Evolutionary conservation across 2,329 filamentous ascomycete species (phyloP), one percentile per base, ranked within the genome.

Genomic region (Botryotinia narcissicola): DNA sequence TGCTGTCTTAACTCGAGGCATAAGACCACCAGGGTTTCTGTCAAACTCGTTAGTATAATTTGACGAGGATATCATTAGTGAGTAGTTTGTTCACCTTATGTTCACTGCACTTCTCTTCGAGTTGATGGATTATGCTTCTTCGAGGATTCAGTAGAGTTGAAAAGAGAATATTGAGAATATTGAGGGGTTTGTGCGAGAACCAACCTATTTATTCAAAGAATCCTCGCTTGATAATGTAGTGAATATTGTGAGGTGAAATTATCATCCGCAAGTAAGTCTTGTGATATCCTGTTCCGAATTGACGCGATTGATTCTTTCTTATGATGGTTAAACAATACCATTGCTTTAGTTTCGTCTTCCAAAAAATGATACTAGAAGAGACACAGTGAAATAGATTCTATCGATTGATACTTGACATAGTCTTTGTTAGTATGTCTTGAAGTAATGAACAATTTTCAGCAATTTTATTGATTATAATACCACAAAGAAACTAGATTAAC

Each of bases 391-490:
- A 42, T 29, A 22, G 32, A n/a, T 40, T 40, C 5, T 40, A 16
- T 29, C 25, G 8, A 35, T 48, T 35, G 10, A 67, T 25, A 22
- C 8, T 18, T 3, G 25, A n/a, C 1, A 20, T 51, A 9, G 25
- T 10, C 14, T 18, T 1, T 37, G 3, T 1, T 37, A 5, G 9
- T 18, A 40, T 22, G 4, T 54, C 9, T 40, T 42, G 9, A 40
- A 12, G 5, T 1, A 14, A 4, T 14, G 18, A 42, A 42, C 4
- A 4, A 12, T 42, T 42, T 5, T 5, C 9, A 54, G n/a, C 8
- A 29, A 0, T 5, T 0, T 29, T 3, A 3, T 22, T 20, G 18
- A 61, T 7, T 2, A 20, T 5, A 16, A 4, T 5, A 29, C 22
- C 20, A 5, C 48, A 68, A 42, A 29, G 20, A 6, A 0, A 40